phyloP scores from a whole-genome alignment of 805 yeast genomes.

The Brettanomyces bruxellensis region DNA sequence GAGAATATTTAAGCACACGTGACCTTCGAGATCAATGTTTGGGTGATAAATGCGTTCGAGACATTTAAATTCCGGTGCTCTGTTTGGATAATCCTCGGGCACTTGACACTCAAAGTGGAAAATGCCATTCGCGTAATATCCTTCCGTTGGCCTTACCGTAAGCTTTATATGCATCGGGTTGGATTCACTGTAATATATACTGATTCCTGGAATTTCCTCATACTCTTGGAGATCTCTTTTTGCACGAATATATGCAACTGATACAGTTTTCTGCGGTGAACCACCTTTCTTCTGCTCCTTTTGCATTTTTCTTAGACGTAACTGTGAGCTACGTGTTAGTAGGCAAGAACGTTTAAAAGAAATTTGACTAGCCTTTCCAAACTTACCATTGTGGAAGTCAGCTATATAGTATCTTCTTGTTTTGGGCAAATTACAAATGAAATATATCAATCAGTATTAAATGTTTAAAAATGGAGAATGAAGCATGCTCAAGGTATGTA shows the following conservation, averaged over 20 bases:
- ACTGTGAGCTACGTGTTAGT: slow-evolving; percentile 4
- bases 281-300: slow-evolving; percentile 16
- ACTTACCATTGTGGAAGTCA: too few relatives aligned
- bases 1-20: slow-evolving; percentile 82
- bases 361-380: too few relatives aligned
- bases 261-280: slow-evolving; percentile 6
- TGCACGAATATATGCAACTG: slow-evolving; percentile 65
- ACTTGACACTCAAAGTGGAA: slow-evolving; percentile 62
- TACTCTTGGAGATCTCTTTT: slow-evolving; percentile 69
- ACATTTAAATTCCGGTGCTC: slow-evolving; percentile 81
- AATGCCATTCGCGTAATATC: slow-evolving; percentile 60
- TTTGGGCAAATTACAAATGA: too few relatives aligned
- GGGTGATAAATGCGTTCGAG: slow-evolving; percentile 79
- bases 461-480: too few relatives aligned
- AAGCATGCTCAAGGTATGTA: too few relatives aligned
- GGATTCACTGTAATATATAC: slow-evolving; percentile 32
- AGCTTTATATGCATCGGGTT: slow-evolving; percentile 58
- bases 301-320: slow-evolving; percentile 24
- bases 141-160: slow-evolving; percentile 56
- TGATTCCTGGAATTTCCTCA: slow-evolving; percentile 37
- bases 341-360: too few relatives aligned
- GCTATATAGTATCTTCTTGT: too few relatives aligned
- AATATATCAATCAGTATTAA: too few relatives aligned
- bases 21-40: slow-evolving; percentile 83
- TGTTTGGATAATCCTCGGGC: slow-evolving; percentile 76